Conservation (phyloP, 2,329 filamentous ascomycete genomes). For the Thelonectria blattea region DNA sequence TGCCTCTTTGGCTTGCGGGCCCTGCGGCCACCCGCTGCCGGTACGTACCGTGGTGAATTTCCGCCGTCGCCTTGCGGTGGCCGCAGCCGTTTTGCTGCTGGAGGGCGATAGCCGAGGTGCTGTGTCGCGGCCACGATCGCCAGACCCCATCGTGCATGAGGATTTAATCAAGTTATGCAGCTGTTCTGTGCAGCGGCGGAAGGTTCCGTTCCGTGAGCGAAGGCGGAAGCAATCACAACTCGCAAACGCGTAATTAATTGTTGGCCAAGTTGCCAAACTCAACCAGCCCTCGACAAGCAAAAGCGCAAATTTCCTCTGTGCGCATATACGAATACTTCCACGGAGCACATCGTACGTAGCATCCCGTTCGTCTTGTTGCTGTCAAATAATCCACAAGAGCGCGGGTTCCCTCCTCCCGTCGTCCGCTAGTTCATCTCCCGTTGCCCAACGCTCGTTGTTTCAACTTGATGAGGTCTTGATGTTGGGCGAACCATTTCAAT, state of each 20-base stretch:
- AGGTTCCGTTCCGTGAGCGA: neutral
- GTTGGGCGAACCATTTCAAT: neutral
- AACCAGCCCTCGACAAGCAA: neutral
- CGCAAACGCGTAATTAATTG: too few species aligned
- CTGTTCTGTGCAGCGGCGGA: neutral
- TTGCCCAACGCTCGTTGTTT: constrained; percentile 10
- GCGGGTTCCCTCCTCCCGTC: constrained; percentile 2
- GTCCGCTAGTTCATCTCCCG: constrained; percentile 7
- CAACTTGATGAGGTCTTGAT: constrained; percentile 5
- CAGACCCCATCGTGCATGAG: neutral
- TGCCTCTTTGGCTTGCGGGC: too few species aligned
- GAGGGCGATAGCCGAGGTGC: neutral
- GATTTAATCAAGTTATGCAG: neutral
- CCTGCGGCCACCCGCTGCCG: neutral
- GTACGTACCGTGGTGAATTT: neutral
- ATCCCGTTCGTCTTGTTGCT: neutral
- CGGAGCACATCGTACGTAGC: neutral
- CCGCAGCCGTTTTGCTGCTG: neutral
- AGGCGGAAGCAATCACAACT: too few species aligned
- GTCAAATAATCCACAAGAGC: neutral
- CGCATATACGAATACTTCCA: neutral
- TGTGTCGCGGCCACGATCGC: neutral
- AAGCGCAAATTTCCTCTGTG: neutral
- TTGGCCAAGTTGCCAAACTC: neutral
- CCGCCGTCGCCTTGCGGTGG: neutral